Evolutionary conservation across 2,329 filamentous ascomycete species (phyloP).

Genomic region (Lachnellula occidentalis): DNA sequence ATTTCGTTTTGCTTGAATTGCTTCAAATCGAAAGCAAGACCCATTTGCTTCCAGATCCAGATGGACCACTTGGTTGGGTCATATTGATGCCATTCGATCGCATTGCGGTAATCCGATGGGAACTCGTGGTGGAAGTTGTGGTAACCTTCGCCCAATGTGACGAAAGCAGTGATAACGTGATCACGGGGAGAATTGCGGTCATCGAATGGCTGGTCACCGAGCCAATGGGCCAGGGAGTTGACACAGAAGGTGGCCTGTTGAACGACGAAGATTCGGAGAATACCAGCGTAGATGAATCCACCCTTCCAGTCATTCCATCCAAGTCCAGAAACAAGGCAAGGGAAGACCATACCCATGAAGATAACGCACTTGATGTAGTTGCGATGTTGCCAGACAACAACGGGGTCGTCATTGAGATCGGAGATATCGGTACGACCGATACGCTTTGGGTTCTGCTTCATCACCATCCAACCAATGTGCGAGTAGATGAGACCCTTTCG

Average conservation of each 20-base stretch:
- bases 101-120: slow-evolving; percentile 88
- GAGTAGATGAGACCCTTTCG: slow-evolving; percentile 82
- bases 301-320: slow-evolving; percentile 77
- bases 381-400: slow-evolving; percentile 84
- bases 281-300: slow-evolving; percentile 79
- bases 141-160: slow-evolving; percentile 84
- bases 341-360: slow-evolving; percentile 71
- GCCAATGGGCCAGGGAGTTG: slow-evolving; percentile 86
- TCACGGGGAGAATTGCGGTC: slow-evolving; percentile 89
- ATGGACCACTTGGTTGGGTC: slow-evolving; percentile 90
- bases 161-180: slow-evolving; percentile 77
- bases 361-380: slow-evolving; percentile 78
- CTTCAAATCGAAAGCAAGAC: slow-evolving; percentile 82
- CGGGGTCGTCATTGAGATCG: slow-evolving; percentile 78
- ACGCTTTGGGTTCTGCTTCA: slow-evolving; percentile 89
- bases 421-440: slow-evolving; percentile 85
- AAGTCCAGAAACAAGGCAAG: slow-evolving; percentile 68
- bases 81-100: slow-evolving; percentile 86
- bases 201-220: slow-evolving; percentile 87
- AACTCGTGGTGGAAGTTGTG: slow-evolving; percentile 97
- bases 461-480: slow-evolving; percentile 84
- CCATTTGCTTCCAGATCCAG: slow-evolving; percentile 77
- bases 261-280: slow-evolving; percentile 82
- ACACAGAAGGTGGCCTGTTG: slow-evolving; percentile 92
- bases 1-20: slow-evolving; percentile 90